Percentiles rank a stretch among this genome's conserved stretches.
Conservation (phyloP, 768 basidiomycete species). For the Mycena filopes region DNA sequence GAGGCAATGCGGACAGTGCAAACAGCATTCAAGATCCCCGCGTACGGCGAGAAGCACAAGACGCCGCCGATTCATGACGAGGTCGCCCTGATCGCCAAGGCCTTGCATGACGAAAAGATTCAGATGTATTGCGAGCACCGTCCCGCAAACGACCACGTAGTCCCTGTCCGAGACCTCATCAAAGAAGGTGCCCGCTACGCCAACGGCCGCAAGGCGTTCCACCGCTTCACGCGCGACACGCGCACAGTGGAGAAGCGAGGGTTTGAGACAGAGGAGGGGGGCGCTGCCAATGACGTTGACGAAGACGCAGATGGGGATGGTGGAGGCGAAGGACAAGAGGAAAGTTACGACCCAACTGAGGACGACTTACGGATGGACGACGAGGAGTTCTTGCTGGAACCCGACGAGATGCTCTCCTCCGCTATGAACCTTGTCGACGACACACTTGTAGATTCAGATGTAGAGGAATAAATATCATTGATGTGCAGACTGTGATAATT, state of each 20-base stretch:
- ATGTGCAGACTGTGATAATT: not conserved
- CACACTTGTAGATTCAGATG: not conserved
- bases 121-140: slow-evolving; percentile 6
- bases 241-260: slow-evolving; percentile 11
- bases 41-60: slow-evolving; percentile 8
- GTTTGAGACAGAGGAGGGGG: not conserved
- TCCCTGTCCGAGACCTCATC: not conserved
- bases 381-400: slow-evolving; percentile 16
- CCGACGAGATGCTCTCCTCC: not conserved
- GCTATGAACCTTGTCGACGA: not conserved
- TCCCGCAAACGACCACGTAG: not conserved
- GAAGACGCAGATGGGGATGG: not conserved
- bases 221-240: slow-evolving; percentile 15
- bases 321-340: not conserved
- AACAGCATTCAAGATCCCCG: slow-evolving; percentile 13
- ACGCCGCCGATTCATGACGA: not conserved
- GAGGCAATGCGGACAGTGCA: slow-evolving; percentile 24
- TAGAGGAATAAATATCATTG: not conserved
- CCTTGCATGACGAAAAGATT: not conserved
- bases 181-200: not conserved
- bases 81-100: not conserved
- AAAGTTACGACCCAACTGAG: slow-evolving; percentile 1
- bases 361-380: slow-evolving; percentile 16
- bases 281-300: not conserved
- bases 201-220: slow-evolving; percentile 1